phyloP scores from a whole-genome alignment of 352 stramenopile genomes.

The Pythium dissimile region DNA sequence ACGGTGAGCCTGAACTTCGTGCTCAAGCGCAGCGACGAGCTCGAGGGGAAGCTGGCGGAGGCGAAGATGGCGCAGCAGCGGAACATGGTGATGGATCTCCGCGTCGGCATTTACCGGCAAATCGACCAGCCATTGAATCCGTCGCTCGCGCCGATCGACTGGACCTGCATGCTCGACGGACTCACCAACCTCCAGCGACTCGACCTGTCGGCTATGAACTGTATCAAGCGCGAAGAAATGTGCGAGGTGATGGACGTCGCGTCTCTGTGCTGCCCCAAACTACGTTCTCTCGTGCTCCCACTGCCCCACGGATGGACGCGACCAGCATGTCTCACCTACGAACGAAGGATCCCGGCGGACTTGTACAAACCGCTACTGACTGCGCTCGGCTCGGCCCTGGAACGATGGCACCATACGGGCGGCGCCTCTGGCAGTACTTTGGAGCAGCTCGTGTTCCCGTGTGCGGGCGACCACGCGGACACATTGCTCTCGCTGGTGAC shows the following conservation, averaged over 20 bases:
- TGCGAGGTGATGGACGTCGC: conserved; percentile 33
- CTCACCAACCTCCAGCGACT: conserved; percentile 47
- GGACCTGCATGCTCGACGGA: conserved; percentile 28
- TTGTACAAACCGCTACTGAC: conserved; percentile 26
- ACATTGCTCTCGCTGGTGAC: conserved; percentile 37
- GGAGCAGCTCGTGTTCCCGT: conserved; percentile 39
- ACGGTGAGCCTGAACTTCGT: conserved; percentile 46
- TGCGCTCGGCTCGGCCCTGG: conserved; percentile 31
- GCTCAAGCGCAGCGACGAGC: conserved; percentile 37
- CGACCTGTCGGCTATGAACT: conserved; percentile 49
- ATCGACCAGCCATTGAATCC: conserved; percentile 28
- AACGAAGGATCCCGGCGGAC: conserved; percentile 12
- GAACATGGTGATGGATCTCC: conserved; percentile 34
- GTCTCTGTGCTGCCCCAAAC: conserved; percentile 37
- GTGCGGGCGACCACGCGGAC: conserved; percentile 33
- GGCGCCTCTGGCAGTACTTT: conserved; percentile 22
- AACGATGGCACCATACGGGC: conserved; percentile 36
- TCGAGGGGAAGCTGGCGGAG: conserved; percentile 15
- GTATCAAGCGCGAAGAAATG: conserved; percentile 39
- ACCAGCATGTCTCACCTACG: conserved; percentile 22
- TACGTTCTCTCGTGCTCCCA: conserved; percentile 40
- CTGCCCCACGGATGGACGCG: conserved; percentile 36
- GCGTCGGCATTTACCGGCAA: conserved; percentile 49
- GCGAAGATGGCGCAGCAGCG: conserved; percentile 11
- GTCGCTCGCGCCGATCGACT: conserved; percentile 25